Conservation (phyloP, 768 basidiomycete species). For the Porpolomopsis calyptriformis region DNA sequence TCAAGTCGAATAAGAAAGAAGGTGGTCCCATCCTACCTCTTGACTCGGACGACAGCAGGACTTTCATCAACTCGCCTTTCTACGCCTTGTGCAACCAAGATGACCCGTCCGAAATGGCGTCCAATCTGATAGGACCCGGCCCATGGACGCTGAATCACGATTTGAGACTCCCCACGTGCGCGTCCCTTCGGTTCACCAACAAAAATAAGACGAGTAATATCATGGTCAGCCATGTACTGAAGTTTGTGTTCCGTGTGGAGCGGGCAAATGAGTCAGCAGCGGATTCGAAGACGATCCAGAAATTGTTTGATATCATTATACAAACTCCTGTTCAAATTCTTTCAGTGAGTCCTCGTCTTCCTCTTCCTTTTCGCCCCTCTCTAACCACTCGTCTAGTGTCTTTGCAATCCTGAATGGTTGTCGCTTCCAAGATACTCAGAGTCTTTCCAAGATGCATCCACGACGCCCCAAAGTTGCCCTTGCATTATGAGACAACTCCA, state of each 20-base stretch:
- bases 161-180: slow-evolving; percentile 61
- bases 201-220: slow-evolving; percentile 70
- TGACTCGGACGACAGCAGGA: slow-evolving; percentile 54
- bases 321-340: slow-evolving; percentile 81
- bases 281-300: slow-evolving; percentile 58
- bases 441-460: slow-evolving; percentile 27
- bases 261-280: slow-evolving; percentile 58
- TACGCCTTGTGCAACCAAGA: slow-evolving; percentile 35
- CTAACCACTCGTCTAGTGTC: slow-evolving; percentile 41
- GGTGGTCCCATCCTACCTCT: slow-evolving; percentile 66
- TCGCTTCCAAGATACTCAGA: slow-evolving; percentile 68
- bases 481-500: slow-evolving; percentile 21
- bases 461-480: slow-evolving; percentile 33
- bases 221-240: slow-evolving; percentile 63
- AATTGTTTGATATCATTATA: slow-evolving; percentile 79
- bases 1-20: slow-evolving; percentile 42
- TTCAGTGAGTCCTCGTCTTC: slow-evolving; percentile 46
- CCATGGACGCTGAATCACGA: slow-evolving; percentile 77
- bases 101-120: slow-evolving; percentile 46
- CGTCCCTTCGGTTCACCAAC: slow-evolving; percentile 63
- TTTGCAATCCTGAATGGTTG: slow-evolving; percentile 71
- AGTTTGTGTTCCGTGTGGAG: slow-evolving; percentile 75
- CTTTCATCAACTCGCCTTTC: slow-evolving; percentile 58
- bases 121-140: slow-evolving; percentile 62
- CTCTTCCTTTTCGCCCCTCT: too few species aligned